Evolutionary conservation across 345 rosid species (phyloP).

Genomic region (Eutrema heterophyllum): DNA sequence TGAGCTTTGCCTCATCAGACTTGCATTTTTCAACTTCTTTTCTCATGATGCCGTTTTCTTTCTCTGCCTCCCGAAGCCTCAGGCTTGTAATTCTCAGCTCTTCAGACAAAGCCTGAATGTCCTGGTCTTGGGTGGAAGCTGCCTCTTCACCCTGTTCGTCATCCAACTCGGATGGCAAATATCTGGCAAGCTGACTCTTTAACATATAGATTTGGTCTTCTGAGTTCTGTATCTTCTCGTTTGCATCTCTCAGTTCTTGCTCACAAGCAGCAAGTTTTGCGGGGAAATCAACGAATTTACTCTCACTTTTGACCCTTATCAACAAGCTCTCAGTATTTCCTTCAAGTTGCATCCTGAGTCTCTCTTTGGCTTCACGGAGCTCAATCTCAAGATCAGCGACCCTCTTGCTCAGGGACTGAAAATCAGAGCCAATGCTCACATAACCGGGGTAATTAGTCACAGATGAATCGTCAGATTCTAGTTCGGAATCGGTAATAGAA

Average conservation of each 20-base stretch:
- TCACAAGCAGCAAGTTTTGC: conserved; percentile 46
- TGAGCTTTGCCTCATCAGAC: conserved; percentile 27
- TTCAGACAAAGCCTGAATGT: conserved; percentile 38
- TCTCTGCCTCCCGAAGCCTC: conserved; percentile 52
- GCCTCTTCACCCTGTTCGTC: conserved; percentile 33
- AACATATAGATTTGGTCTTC: conserved; percentile 50
- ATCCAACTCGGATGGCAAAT: conserved; percentile 24
- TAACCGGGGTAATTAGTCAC: conserved; percentile 52
- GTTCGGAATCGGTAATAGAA: conserved; percentile 61
- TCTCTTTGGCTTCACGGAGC: conserved; percentile 54
- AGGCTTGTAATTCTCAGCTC: conserved; percentile 53
- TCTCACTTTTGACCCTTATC: conserved; percentile 31
- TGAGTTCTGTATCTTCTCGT: conserved; percentile 42
- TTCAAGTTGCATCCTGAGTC: conserved; percentile 44
- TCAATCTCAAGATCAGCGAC: conserved; percentile 55
- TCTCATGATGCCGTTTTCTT: conserved; percentile 46
- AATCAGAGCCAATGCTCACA: conserved; percentile 41
- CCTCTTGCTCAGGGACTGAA: conserved; percentile 41
- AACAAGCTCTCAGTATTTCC: conserved; percentile 38
- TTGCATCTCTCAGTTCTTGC: conserved; percentile 52
- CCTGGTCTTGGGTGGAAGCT: conserved; percentile 30
- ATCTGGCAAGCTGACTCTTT: conserved; percentile 49
- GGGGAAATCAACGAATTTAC: conserved; percentile 33
- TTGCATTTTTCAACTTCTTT: conserved; percentile 43
- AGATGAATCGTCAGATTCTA: conserved; percentile 71